Base-by-base conservation (phyloP, 345 rosid genomes). In the Noccaea caerulescens region DNA sequence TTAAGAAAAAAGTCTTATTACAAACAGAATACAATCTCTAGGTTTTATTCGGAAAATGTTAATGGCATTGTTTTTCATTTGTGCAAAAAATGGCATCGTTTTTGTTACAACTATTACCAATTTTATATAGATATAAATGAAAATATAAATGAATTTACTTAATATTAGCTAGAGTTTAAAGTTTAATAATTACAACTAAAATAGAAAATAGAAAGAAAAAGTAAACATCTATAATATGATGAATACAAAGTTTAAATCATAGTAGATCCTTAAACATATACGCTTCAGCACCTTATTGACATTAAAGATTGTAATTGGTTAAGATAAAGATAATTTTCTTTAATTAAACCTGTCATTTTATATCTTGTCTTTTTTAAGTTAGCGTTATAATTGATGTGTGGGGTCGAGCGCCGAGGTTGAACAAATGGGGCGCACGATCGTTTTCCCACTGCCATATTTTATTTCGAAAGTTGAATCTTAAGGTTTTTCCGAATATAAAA, bases 321-420 rank as follows among this genome's bases (percentile, higher is more conserved):
- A 69, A 76, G 71, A 76, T 76, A 61, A 69, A 76, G 71, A 76
- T 76, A 61, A 75, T 25, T 68, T 68, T 43, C 2, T 61, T 27
- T 54, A 75, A 45, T 27, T 54, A 75, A 45, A 63, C 37, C 51
- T 68, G 39, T 8, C 44, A 46, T 68, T 37, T 75, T 37, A 5
- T 39, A n/a, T 38, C 61, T 75, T 69, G 74, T 62, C 61, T 36
- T 51, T 51, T 58, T 67, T 57, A 56, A 69, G 65, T 69, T 68
- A 76, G 70, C 71, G 71, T 76, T 69, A 69, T 76, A 76, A 69
- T 68, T 75, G 65, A 75, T 76, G 79, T 46, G 79, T 76, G 53
- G 79, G 79, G 75, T 76, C 79, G 66, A 76, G 66, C 54, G 79
- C 71, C 74, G 74, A 75, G 79, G 79, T 62, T 68, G 73, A 75